Evolutionary conservation across 2,329 filamentous ascomycete species (phyloP).

Genomic region (Orbilia ellipsospora): DNA sequence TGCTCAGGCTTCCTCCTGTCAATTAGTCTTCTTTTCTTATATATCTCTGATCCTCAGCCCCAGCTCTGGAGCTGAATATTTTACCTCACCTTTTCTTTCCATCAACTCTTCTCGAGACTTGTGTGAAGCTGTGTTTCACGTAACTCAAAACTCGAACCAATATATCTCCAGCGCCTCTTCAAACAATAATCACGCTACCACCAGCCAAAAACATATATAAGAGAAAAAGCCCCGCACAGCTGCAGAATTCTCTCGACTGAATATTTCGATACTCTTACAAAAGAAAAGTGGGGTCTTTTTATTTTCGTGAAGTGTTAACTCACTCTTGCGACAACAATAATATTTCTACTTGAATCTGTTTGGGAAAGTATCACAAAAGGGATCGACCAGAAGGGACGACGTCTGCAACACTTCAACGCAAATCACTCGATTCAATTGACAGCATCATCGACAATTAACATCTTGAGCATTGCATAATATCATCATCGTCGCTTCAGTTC

Average conservation of each 20-base stretch:
- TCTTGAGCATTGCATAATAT: slow-evolving; percentile 33
- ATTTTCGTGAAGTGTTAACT: slow-evolving; percentile 50
- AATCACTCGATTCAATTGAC: slow-evolving; percentile 24
- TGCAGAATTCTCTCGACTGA: slow-evolving; percentile 1
- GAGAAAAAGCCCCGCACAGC: not conserved
- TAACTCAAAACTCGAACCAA: slow-evolving; percentile 45
- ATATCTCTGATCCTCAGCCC: slow-evolving; percentile 35
- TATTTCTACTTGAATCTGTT: slow-evolving; percentile 18
- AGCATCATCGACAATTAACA: slow-evolving; percentile 19
- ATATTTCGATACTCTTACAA: slow-evolving; percentile 12
- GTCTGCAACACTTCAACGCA: slow-evolving; percentile 41
- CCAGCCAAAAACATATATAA: slow-evolving; percentile 27
- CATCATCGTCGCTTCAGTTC: slow-evolving; percentile 18
- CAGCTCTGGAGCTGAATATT: slow-evolving; percentile 21
- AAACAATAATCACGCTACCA: slow-evolving; percentile 28
- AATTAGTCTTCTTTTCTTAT: slow-evolving; percentile 30
- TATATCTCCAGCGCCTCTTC: slow-evolving; percentile 48
- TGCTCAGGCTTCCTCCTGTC: slow-evolving; percentile 55
- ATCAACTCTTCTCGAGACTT: slow-evolving; percentile 30
- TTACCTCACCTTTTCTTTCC: slow-evolving; percentile 33
- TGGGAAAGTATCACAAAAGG: slow-evolving; percentile 46
- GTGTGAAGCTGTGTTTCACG: slow-evolving; percentile 55
- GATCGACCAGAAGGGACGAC: slow-evolving; percentile 17
- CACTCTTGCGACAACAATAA: slow-evolving; percentile 28
- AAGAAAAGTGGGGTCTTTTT: slow-evolving; percentile 9